Conservation (phyloP, 768 basidiomycete genomes). For the Pulveroboletus sp. region DNA sequence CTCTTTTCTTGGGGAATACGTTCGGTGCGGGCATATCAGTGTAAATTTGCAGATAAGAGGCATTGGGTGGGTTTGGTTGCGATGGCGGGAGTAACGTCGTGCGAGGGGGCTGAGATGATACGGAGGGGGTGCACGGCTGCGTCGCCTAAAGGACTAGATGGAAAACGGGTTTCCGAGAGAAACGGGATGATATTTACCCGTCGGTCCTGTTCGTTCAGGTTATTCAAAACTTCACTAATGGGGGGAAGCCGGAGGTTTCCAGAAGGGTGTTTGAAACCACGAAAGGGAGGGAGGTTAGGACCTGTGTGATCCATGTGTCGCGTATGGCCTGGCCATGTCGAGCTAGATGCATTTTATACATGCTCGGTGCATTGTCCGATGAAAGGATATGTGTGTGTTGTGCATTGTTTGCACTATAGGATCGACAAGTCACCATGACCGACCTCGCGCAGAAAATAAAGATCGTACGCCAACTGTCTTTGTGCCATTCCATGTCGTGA, state of each 20-base stretch:
- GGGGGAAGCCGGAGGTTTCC: slow-evolving; percentile 7
- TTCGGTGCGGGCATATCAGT: too few relatives aligned
- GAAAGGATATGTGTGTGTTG: slow-evolving; percentile 6
- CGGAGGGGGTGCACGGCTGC: background rate
- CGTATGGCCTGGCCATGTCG: slow-evolving; percentile 13
- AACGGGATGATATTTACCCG: slow-evolving; percentile 10
- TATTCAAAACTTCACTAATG: slow-evolving; percentile 6
- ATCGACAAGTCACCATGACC: slow-evolving; percentile 24
- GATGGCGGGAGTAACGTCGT: too few relatives aligned
- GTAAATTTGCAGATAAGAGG: too few relatives aligned
- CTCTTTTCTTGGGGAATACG: too few relatives aligned
- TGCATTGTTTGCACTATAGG: slow-evolving; percentile 7
- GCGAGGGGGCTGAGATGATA: too few relatives aligned
- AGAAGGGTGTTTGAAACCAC: slow-evolving; percentile 41
- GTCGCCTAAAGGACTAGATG: background rate
- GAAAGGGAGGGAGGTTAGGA: slow-evolving; percentile 54
- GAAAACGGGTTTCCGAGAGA: background rate
- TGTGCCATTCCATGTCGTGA: slow-evolving; percentile 5
- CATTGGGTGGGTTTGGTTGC: too few relatives aligned
- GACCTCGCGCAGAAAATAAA: slow-evolving; percentile 31
- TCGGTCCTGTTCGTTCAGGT: background rate
- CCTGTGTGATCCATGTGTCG: slow-evolving; percentile 24
- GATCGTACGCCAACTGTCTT: slow-evolving; percentile 23
- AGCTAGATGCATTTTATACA: slow-evolving; percentile 8
- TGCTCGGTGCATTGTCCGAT: slow-evolving; percentile 3